These are phyloP conservation scores for Peltaster fructicola DNA, from an alignment of 2,329 filamentous ascomycete genomes.

Conservation along the genomic window DNA sequence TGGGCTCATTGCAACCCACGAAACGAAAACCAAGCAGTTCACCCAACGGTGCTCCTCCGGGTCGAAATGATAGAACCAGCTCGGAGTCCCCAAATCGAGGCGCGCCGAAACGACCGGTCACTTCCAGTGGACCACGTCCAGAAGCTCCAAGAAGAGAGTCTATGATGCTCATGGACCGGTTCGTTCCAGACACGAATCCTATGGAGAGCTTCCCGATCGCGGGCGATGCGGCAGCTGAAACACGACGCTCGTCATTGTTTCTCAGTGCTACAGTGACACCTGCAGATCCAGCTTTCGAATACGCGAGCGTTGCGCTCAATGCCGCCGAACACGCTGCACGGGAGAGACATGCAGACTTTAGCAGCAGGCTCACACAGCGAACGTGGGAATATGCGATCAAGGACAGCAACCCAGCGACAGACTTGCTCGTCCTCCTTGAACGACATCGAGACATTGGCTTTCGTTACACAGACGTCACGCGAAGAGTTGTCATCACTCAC, in stretches of 20 bases:
- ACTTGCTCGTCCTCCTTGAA: slow-evolving; percentile 83
- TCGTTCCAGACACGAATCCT: slow-evolving; percentile 22
- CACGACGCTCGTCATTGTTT: slow-evolving; percentile 10
- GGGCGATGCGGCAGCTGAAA: slow-evolving; percentile 8
- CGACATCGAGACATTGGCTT: slow-evolving; percentile 84
- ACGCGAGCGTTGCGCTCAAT: slow-evolving; percentile 15
- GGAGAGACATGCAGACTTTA: slow-evolving; percentile 59
- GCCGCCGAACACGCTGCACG: slow-evolving; percentile 48
- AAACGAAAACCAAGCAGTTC: slow-evolving; percentile 4
- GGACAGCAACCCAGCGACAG: slow-evolving; percentile 83
- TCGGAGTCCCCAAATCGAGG: slow-evolving; percentile 5
- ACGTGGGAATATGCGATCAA: slow-evolving; percentile 90
- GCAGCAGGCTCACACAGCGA: slow-evolving; percentile 69
- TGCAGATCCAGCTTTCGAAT: slow-evolving; percentile 26
- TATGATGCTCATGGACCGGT: slow-evolving; percentile 32
- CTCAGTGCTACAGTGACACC: slow-evolving; percentile 17
- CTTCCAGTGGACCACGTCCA: slow-evolving; percentile 8
- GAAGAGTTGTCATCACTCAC: slow-evolving; percentile 84
- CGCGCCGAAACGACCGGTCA: slow-evolving; percentile 6
- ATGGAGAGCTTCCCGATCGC: slow-evolving; percentile 15
- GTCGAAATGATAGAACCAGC: slow-evolving; percentile 3
- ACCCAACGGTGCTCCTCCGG: slow-evolving; percentile 5
- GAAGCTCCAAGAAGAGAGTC: slow-evolving; percentile 23
- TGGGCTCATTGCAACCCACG: slow-evolving; percentile 28
- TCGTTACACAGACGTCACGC: slow-evolving; percentile 87